A percentile compares a stretch with the other conserved stretches of the same genome.
Evolutionary conservation across 768 basidiomycete genomes (phyloP).

Genomic region (Kockovaella imperatae): DNA sequence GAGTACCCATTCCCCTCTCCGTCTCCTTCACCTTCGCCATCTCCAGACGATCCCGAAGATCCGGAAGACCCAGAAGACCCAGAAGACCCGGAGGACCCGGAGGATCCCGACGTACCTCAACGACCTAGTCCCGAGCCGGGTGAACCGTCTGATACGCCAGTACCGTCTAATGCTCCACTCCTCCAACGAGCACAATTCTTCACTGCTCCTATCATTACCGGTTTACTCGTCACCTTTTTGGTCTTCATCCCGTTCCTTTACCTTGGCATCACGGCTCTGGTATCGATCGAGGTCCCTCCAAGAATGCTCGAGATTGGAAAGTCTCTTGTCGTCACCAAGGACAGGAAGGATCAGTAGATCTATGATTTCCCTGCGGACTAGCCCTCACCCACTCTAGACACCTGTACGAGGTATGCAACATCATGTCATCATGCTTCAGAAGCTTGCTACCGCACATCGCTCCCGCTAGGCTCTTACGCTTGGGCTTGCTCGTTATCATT

Average conservation of each 20-base stretch:
- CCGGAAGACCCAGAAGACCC: too few relatives aligned
- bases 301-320: slow-evolving; percentile 42
- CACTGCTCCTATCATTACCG: slow-evolving; percentile 40
- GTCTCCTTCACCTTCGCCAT: slow-evolving; percentile 10
- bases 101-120: slow-evolving; percentile 3
- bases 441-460: too few relatives aligned
- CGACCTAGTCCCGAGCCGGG: slow-evolving; percentile 2
- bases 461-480: too few relatives aligned
- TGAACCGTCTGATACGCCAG: slow-evolving; percentile 10
- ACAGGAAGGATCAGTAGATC: slow-evolving; percentile 40
- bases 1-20: slow-evolving; percentile 32
- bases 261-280: slow-evolving; percentile 32
- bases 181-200: slow-evolving; percentile 32
- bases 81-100: too few relatives aligned
- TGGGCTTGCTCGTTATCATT: too few relatives aligned
- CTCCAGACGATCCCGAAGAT: neutral
- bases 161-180: slow-evolving; percentile 30
- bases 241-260: slow-evolving; percentile 36
- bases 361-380: neutral
- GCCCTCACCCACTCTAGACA: too few relatives aligned
- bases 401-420: too few relatives aligned
- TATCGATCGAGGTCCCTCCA: slow-evolving; percentile 41
- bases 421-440: too few relatives aligned
- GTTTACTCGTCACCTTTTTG: slow-evolving; percentile 31
- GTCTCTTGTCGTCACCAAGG: slow-evolving; percentile 27